Evolutionary conservation across 1,284 basidiomycete species (phyloP), one percentile per base, ranked within the genome.

Genomic region (Cutaneotrichosporon mucoides): DNA sequence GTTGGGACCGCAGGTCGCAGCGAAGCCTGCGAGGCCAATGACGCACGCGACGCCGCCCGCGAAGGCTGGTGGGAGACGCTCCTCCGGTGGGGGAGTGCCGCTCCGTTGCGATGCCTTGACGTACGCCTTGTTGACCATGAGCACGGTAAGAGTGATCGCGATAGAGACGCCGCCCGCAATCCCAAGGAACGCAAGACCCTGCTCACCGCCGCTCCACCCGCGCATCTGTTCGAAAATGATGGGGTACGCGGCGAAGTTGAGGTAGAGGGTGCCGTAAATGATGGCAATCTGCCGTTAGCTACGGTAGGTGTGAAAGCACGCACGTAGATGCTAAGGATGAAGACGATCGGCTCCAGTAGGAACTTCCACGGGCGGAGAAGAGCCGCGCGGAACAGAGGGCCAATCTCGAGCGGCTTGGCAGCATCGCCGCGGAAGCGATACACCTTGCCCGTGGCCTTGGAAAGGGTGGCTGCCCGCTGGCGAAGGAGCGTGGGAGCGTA

Each of bases 151-250:
- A 13, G 83, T 71, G 2, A 84, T 81, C 35, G 84, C 82, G 6
- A 83, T 70, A 16, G 83, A 61, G 56, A 84, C 82, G 0, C 86
- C 86, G 16, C 85, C 67, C 0, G 86, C 84, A 48, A 88, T 81
- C 44, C 86, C 86, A 16, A 88, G 78, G 76, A 88, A 88, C 0
- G 85, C 84, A 4, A 88, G 81, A 5, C 86, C 86, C 11, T 82
- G 81, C 65, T 84, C 69, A 11, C 86, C 86, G 0, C 83, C 76
- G 24, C 81, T 82, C 78, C 86, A 88, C 36, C 82, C 81, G 38
- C 83, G 81, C 64, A 83, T 82, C 15, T 82, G 76, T 68, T 85
- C 79, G 76, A 87, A 88, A n/a, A 88, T 82, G 63, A 87, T 86
- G 2, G 86, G 75, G 64, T 77, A 76, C 7, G 75, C 74, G 13